A percentile compares a stretch with the other conserved stretches of the same genome.
These are phyloP conservation scores for Abrus pulchellus DNA, from an alignment of 306 rosid species.

Conservation along the genomic window DNA sequence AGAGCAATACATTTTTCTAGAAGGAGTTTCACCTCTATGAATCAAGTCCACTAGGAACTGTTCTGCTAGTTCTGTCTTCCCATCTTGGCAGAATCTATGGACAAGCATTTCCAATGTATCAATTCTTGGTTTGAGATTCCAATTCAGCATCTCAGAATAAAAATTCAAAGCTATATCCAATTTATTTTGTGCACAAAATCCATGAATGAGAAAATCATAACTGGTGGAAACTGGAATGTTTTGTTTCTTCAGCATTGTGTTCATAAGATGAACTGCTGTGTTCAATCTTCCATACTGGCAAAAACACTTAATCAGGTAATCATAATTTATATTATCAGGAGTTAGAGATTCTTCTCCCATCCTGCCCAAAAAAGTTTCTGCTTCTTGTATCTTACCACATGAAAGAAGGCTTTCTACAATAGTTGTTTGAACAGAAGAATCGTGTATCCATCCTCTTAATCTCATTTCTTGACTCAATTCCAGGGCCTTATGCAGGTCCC, in stretches of 20 bases:
- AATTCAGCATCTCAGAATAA: slow-evolving; percentile 71
- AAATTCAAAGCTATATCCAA: slow-evolving; percentile 71
- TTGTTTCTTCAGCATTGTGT: slow-evolving; percentile 78
- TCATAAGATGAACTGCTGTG: slow-evolving; percentile 73
- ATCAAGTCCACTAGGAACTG: slow-evolving; percentile 60
- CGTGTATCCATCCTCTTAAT: slow-evolving; percentile 73
- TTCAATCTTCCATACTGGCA: slow-evolving; percentile 66
- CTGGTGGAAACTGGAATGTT: slow-evolving; percentile 67
- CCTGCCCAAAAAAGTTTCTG: slow-evolving; percentile 70
- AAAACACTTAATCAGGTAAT: slow-evolving; percentile 70
- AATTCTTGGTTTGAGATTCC: slow-evolving; percentile 67
- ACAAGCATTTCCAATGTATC: slow-evolving; percentile 63
- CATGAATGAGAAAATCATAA: slow-evolving; percentile 70
- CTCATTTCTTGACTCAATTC: slow-evolving; percentile 77
- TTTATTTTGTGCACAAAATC: slow-evolving; percentile 61
- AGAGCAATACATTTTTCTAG: slow-evolving; percentile 66
- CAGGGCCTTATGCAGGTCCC: slow-evolving; percentile 70
- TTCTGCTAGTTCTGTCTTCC: slow-evolving; percentile 77
- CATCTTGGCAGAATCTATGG: slow-evolving; percentile 61
- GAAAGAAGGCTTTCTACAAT: slow-evolving; percentile 71
- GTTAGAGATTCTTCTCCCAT: slow-evolving; percentile 67
- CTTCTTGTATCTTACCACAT: slow-evolving; percentile 69
- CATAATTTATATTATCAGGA: slow-evolving; percentile 73
- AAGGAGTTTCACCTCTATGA: slow-evolving; percentile 68
- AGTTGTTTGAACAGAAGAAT: slow-evolving; percentile 69